Evolutionary conservation across 2,329 filamentous ascomycete species (phyloP), one percentile per base, ranked within the genome.

Genomic region (Beauveria varroae): DNA sequence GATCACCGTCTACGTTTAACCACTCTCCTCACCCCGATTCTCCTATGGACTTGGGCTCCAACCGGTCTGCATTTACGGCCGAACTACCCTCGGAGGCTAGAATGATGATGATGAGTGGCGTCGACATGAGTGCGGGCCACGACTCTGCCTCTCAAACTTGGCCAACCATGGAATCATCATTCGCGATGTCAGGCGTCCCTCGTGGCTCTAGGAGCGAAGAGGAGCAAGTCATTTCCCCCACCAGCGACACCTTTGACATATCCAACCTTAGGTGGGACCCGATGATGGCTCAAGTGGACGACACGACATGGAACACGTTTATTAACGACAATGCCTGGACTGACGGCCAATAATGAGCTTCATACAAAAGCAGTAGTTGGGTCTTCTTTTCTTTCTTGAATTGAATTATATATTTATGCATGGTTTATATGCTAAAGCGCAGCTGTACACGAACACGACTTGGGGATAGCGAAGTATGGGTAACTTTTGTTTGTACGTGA

Each of bases 81-180:
- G 74, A 78, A 62, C 65, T 80, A 7, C 72, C 78, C 0, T 64
- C 73, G 1, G 77, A 80, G 54, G 72, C 75, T 2, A 78, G 74
- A 65, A 75, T 77, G 65, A 75, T 77, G 74, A 68, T 80, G 65
- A 66, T 71, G 44, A 63, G 61, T 7, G 71, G 71, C 7, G 57
- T 73, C 14, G 71, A 72, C 34, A 68, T 73, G 65, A 68, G 55
- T 30, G 67, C 70, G 6, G 68, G 68, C 1, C 63, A 66, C 52
- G 40, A 56, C n/a, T 57, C 20, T 40, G 37, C 20, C 64, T 6
- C 41, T 28, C 5, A 66, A 10, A 62, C 65, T 14, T 65, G 64
- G 63, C 37, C 63, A 18, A 26, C 30, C 16, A 55, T 66, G 18
- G 46, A 62, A 9, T 1, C 60, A 12, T 64, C 63, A 7, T 51